A percentile compares a stretch with the other conserved stretches of the same genome.
Conservation (phyloP, 2,329 filamentous ascomycete species). For the Alternaria sp. region DNA sequence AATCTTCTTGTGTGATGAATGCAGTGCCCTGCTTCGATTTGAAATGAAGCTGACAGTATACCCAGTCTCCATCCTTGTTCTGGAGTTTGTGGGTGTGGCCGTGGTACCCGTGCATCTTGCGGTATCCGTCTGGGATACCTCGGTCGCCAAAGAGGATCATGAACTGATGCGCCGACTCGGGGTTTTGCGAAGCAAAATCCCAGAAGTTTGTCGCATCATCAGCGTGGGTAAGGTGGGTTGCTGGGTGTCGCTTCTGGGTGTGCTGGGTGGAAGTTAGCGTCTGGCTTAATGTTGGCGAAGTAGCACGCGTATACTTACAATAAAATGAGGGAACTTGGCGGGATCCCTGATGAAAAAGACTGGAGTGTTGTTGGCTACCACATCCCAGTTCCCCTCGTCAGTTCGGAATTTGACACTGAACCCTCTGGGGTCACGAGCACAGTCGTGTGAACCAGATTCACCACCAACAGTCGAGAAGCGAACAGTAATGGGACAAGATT, state of each 20-base stretch:
- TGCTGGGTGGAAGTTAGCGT: conserved; percentile 50
- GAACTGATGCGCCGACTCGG: conserved; percentile 63
- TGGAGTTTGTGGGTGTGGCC: conserved; percentile 64
- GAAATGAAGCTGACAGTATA: conserved; percentile 63
- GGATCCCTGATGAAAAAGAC: conserved; percentile 80
- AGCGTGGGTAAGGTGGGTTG: conserved; percentile 73
- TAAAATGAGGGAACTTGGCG: conserved; percentile 71
- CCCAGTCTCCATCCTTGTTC: conserved; percentile 63
- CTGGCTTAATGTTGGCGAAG: background rate
- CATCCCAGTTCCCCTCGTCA: conserved; percentile 76
- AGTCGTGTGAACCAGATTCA: conserved; percentile 75
- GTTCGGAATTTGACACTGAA: conserved; percentile 79
- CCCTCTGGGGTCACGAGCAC: conserved; percentile 74
- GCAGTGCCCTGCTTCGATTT: conserved; percentile 62
- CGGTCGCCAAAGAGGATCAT: conserved; percentile 64
- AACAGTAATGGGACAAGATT: conserved; percentile 71
- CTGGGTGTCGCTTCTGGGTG: conserved; percentile 76
- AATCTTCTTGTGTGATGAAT: conserved; percentile 63
- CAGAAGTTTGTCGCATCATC: conserved; percentile 72
- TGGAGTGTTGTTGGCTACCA: conserved; percentile 77
- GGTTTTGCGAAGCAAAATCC: conserved; percentile 66
- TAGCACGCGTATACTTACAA: conserved; percentile 41
- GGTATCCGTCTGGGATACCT: conserved; percentile 64
- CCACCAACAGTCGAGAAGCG: conserved; percentile 81
- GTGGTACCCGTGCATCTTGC: conserved; percentile 64